phyloP scores from a whole-genome alignment of 164 flowering plant genomes.

The Umbellularia californica region DNA sequence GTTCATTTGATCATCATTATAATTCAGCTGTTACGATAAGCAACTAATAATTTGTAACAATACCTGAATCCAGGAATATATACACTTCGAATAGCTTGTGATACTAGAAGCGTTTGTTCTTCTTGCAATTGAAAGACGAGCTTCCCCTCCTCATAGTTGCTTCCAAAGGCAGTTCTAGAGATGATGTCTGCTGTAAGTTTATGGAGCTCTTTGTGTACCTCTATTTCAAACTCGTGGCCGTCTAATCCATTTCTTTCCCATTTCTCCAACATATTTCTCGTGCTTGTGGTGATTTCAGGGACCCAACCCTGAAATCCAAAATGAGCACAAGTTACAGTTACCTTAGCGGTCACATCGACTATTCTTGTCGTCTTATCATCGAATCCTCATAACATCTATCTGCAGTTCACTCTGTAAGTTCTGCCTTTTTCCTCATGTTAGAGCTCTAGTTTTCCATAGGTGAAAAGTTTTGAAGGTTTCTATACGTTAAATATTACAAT shows the following conservation, averaged over 20 bases:
- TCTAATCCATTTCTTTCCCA: slow-evolving; percentile 53
- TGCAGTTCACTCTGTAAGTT: no score
- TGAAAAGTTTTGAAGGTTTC: no score
- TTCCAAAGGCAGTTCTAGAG: slow-evolving; percentile 76
- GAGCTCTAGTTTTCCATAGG: no score
- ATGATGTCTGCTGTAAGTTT: slow-evolving; percentile 32
- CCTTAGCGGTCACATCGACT: no score
- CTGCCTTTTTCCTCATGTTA: no score
- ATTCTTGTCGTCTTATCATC: no score
- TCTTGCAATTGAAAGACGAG: slow-evolving; percentile 66
- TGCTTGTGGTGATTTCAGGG: slow-evolving; percentile 54
- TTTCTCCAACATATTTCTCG: slow-evolving; percentile 34
- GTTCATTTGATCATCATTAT: neutral
- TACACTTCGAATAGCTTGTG: slow-evolving; percentile 43
- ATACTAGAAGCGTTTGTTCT: slow-evolving; percentile 40
- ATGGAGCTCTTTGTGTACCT: slow-evolving; percentile 52
- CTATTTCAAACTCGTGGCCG: slow-evolving; percentile 50
- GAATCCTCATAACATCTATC: no score
- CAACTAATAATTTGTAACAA: neutral
- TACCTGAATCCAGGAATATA: slow-evolving; percentile 87
- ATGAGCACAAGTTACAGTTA: neutral
- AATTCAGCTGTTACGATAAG: neutral
- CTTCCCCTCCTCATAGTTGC: slow-evolving; percentile 69
- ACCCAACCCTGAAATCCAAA: slow-evolving; percentile 45
- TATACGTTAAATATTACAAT: no score